Conservation (phyloP, 768 basidiomycete genomes). For the Butyriboletus loyo region DNA sequence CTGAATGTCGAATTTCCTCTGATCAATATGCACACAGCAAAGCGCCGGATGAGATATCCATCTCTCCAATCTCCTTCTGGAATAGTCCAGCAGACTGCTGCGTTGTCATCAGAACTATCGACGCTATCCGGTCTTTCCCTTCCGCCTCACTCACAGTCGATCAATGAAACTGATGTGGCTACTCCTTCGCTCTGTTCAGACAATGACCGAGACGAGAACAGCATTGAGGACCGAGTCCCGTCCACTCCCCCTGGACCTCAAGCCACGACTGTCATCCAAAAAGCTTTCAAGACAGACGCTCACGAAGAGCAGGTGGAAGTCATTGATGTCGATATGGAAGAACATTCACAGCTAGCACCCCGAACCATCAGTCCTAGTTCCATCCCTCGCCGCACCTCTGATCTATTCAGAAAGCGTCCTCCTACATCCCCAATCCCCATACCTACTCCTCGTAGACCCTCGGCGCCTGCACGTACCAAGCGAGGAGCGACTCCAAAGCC, state of each 20-base stretch:
- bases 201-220: slow-evolving; percentile 53
- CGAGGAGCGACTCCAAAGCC: slow-evolving; percentile 32
- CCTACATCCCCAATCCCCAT: slow-evolving; percentile 64
- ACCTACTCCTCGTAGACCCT: slow-evolving; percentile 50
- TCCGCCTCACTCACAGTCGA: slow-evolving; percentile 26
- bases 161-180: slow-evolving; percentile 39
- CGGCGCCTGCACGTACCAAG: slow-evolving; percentile 54
- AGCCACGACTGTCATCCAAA: neutral
- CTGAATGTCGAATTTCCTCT: neutral
- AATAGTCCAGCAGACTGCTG: neutral
- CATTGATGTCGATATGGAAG: slow-evolving; percentile 39
- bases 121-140: slow-evolving; percentile 24
- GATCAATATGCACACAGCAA: slow-evolving; percentile 27
- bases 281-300: neutral
- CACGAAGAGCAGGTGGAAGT: slow-evolving; percentile 23
- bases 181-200: slow-evolving; percentile 79
- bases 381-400: slow-evolving; percentile 20
- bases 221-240: slow-evolving; percentile 44
- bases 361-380: slow-evolving; percentile 6
- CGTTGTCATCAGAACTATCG: slow-evolving; percentile 22
- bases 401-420: slow-evolving; percentile 56
- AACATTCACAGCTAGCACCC: slow-evolving; percentile 12
- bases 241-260: slow-evolving; percentile 51
- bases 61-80: slow-evolving; percentile 30
- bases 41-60: slow-evolving; percentile 36